Percentiles rank a stretch among this genome's conserved stretches.
Conservation (phyloP, 2,329 filamentous ascomycete species). For the Mycocentrospora acerina region DNA sequence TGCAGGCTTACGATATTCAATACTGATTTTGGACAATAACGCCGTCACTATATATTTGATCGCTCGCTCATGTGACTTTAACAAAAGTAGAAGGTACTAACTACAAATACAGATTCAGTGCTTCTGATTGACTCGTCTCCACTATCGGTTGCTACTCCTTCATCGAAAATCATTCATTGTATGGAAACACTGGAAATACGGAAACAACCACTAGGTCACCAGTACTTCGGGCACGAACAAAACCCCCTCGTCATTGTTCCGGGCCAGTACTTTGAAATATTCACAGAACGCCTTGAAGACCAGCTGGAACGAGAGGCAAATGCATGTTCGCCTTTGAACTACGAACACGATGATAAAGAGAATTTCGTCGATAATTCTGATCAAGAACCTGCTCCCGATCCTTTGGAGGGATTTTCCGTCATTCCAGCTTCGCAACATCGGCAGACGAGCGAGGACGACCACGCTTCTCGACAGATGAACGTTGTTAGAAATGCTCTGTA, state of each 20-base stretch:
- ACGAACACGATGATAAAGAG: slow-evolving; percentile 26
- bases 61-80: no score
- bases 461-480: slow-evolving; percentile 1
- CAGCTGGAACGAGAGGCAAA: slow-evolving; percentile 19
- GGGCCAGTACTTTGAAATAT: slow-evolving; percentile 17
- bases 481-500: slow-evolving; percentile 12
- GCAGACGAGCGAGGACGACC: slow-evolving; percentile 5
- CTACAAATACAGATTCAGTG: background rate
- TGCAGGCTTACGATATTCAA: no score
- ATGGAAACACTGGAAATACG: slow-evolving; percentile 5
- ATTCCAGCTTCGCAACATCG: slow-evolving; percentile 17
- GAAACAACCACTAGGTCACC: slow-evolving; percentile 4
- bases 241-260: no score
- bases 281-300: slow-evolving; percentile 18
- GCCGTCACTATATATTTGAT: no score
- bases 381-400: slow-evolving; percentile 1
- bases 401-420: slow-evolving; percentile 10
- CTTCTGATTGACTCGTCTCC: background rate
- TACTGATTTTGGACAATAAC: no score
- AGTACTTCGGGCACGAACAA: slow-evolving; percentile 6
- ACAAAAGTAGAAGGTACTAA: slow-evolving; percentile 1
- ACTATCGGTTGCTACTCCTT: background rate
- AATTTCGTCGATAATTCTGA: slow-evolving; percentile 11
- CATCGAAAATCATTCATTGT: slow-evolving; percentile 1
- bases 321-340: slow-evolving; percentile 17